A percentile compares a stretch with the other conserved stretches of the same genome.
Evolutionary conservation across 1,284 basidiomycete genomes (phyloP).

Genomic region (Sphagnurus paluster): DNA sequence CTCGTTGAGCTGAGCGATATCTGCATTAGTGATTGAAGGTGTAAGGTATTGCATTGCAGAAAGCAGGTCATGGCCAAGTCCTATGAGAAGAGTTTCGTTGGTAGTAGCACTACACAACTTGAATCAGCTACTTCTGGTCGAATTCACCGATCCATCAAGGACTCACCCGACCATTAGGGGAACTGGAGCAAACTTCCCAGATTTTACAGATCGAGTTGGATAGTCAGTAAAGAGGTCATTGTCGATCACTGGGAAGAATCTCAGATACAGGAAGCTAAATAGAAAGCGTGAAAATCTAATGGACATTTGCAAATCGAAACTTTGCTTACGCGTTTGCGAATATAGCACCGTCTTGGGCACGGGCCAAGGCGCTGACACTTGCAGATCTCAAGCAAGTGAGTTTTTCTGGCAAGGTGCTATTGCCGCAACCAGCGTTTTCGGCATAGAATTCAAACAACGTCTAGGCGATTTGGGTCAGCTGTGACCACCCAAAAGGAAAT

Average conservation of each 20-base stretch:
- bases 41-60: slow-evolving; percentile 40
- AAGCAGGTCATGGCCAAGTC: slow-evolving; percentile 33
- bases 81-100: slow-evolving; percentile 51
- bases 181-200: slow-evolving; percentile 45
- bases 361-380: slow-evolving; percentile 47
- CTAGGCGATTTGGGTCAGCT: slow-evolving; percentile 28
- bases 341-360: slow-evolving; percentile 51
- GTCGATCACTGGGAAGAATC: slow-evolving; percentile 47
- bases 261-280: slow-evolving; percentile 38
- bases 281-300: neutral
- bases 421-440: slow-evolving; percentile 45
- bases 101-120: slow-evolving; percentile 43
- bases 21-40: slow-evolving; percentile 41
- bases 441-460: slow-evolving; percentile 53
- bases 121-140: neutral
- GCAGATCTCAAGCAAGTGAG: slow-evolving; percentile 50
- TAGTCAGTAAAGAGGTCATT: slow-evolving; percentile 46
- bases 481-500: slow-evolving; percentile 3
- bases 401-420: slow-evolving; percentile 32
- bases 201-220: slow-evolving; percentile 45
- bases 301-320: neutral
- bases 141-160: neutral
- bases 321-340: slow-evolving; percentile 29
- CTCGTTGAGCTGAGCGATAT: slow-evolving; percentile 37
- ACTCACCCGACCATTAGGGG: slow-evolving; percentile 61